Percentiles rank a stretch among this genome's conserved stretches.
phyloP scores from a whole-genome alignment of 1,139 yeast genomes.

The Debaryomycetaceae sp. region DNA sequence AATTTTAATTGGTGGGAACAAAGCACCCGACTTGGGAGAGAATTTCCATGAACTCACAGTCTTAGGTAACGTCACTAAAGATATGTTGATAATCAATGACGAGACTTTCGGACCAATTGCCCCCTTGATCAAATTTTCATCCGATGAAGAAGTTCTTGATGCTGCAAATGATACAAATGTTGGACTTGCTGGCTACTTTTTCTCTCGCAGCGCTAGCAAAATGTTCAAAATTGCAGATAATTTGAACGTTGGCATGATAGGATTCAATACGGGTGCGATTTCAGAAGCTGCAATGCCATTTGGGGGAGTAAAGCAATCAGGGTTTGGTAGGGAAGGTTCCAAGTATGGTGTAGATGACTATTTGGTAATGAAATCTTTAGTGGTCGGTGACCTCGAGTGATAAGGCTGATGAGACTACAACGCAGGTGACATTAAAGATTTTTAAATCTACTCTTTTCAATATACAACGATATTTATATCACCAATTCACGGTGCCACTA shows the following conservation, averaged over 20 bases:
- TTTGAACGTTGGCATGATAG: constrained; percentile 47
- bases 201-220: constrained; percentile 44
- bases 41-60: constrained; percentile 78
- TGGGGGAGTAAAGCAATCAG: constrained; percentile 45
- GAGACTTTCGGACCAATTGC: constrained; percentile 94
- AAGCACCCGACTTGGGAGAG: constrained; percentile 63
- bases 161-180: constrained; percentile 63
- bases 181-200: constrained; percentile 48
- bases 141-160: constrained; percentile 65
- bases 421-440: neutral
- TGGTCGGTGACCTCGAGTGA: constrained; percentile 16
- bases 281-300: constrained; percentile 48
- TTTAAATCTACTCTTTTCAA: no score
- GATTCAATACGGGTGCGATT: constrained; percentile 43
- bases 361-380: constrained; percentile 28
- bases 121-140: constrained; percentile 63
- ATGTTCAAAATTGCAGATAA: constrained; percentile 50
- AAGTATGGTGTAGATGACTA: constrained; percentile 44
- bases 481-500: no score
- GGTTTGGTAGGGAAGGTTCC: constrained; percentile 50
- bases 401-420: neutral
- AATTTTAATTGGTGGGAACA: constrained; percentile 62
- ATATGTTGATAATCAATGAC: constrained; percentile 62
- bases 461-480: no score
- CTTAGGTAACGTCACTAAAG: constrained; percentile 58